Conservation (phyloP, 331 rosid genomes). For the Cucumis variabilis region DNA sequence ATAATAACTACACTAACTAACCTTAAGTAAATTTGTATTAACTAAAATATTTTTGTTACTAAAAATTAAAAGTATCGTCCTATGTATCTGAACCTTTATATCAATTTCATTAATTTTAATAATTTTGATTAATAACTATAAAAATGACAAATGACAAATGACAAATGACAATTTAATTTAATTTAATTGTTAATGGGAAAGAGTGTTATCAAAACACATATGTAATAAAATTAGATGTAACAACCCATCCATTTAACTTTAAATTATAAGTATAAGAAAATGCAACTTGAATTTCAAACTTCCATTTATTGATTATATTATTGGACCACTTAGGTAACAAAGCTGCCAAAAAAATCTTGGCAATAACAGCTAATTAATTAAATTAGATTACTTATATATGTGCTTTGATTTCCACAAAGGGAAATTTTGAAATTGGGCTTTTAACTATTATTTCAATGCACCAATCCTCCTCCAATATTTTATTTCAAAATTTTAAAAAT, state of each 20-base stretch:
- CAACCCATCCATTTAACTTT: neutral
- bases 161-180: too few relatives aligned
- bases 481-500: neutral
- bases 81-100: too few relatives aligned
- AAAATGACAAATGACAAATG: too few relatives aligned
- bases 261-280: neutral
- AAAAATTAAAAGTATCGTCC: neutral
- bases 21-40: too few relatives aligned
- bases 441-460: neutral
- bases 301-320: neutral
- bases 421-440: neutral
- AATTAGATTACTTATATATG: neutral
- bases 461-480: neutral
- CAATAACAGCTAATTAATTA: neutral
- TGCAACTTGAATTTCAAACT: neutral
- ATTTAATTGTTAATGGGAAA: too few relatives aligned
- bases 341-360: conserved; percentile 20
- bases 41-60: too few relatives aligned
- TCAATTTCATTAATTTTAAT: too few relatives aligned
- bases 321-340: conserved; percentile 20
- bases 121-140: too few relatives aligned
- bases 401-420: neutral
- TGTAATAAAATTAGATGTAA: neutral
- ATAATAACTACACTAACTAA: neutral
- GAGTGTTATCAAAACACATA: too few relatives aligned